Conservation (phyloP, 345 rosid species). For the Mangifera indica region DNA sequence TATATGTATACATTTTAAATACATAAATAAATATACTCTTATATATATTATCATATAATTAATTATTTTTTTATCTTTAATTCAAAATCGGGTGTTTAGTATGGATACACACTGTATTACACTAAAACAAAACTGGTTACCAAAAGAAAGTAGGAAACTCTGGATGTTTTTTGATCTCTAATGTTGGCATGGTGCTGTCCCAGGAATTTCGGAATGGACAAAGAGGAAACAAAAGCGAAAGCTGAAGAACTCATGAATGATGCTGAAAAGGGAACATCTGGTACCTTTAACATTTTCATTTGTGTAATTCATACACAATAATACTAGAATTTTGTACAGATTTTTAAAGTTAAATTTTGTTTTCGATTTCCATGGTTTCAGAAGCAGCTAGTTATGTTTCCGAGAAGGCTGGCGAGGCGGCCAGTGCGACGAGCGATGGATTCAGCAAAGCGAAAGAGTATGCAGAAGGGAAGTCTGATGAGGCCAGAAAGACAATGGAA, state of each 20-base stretch:
- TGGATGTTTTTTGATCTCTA: background rate
- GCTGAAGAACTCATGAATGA: slow-evolving; percentile 23
- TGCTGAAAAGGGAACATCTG: slow-evolving; percentile 32
- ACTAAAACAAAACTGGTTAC: too few relatives aligned
- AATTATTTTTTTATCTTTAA: too few relatives aligned
- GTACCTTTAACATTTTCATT: slow-evolving; percentile 15
- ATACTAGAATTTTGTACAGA: background rate
- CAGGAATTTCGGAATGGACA: slow-evolving; percentile 22
- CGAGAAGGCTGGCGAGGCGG: slow-evolving; percentile 30
- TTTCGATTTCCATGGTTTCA: slow-evolving; percentile 8
- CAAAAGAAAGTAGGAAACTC: background rate
- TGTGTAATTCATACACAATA: too few relatives aligned
- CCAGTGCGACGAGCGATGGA: slow-evolving; percentile 24
- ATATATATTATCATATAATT: too few relatives aligned
- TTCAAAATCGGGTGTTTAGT: too few relatives aligned
- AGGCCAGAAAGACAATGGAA: background rate
- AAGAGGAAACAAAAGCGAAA: slow-evolving; percentile 15
- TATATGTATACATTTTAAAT: too few relatives aligned
- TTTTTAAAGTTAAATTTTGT: background rate
- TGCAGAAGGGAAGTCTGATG: slow-evolving; percentile 12
- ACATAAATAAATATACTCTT: too few relatives aligned
- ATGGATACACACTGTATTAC: too few relatives aligned
- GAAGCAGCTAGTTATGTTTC: slow-evolving; percentile 30
- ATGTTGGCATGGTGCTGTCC: background rate
- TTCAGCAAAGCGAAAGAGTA: slow-evolving; percentile 19